Base-by-base conservation (phyloP, 2,329 filamentous ascomycete species). In the Arthrobotrys sinensis region DNA sequence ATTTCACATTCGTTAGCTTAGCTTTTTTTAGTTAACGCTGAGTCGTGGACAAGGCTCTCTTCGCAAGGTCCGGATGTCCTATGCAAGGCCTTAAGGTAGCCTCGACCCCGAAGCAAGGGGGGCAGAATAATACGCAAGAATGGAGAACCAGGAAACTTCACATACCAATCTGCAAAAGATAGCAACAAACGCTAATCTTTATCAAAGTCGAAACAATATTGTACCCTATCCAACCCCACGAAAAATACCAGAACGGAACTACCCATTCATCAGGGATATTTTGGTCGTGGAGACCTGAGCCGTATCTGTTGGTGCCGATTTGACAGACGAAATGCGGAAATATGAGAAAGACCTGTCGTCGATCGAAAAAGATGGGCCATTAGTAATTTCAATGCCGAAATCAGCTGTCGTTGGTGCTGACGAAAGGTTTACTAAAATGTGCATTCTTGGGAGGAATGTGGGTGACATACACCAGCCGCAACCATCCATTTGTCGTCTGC, bases 121-220 rank as follows among this genome's bases (percentile, higher is more conserved):
- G 16, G 32, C 40, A 62, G 28, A 43, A 12, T 72, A 52, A 43
- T 50, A 34, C n/a, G 12, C 57, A 62, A 21, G 21, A 65, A 63
- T 52, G 45, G 46, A 57, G 12, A 19, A 32, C 36, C 28, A 19
- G 32, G 38, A 48, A 12, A n/a, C 6, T 45, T 63, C 53, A 78
- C 81, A 75, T 82, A 83, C 82, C 68, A 50, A 83, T 82, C 48
- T 82, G 81, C 45, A 83, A 79, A 38, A 83, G 82, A 72, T 80
- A 82, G 64, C 72, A 82, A 70, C 81, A 82, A 5, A 82, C 81
- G 7, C 82, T 83, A 28, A 83, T 70, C 63, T 83, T 83, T 36
- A 83, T 82, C 55, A 80, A 80, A n/a, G 80, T 79, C 4, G 80
- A 80, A 38, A 82, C 78, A 32, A 82, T 80, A 40, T 81, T 82